Evolutionary conservation across 2,329 filamentous ascomycete genomes (phyloP), one percentile per base, ranked within the genome.

Genomic region (Lachnellula hyalina): DNA sequence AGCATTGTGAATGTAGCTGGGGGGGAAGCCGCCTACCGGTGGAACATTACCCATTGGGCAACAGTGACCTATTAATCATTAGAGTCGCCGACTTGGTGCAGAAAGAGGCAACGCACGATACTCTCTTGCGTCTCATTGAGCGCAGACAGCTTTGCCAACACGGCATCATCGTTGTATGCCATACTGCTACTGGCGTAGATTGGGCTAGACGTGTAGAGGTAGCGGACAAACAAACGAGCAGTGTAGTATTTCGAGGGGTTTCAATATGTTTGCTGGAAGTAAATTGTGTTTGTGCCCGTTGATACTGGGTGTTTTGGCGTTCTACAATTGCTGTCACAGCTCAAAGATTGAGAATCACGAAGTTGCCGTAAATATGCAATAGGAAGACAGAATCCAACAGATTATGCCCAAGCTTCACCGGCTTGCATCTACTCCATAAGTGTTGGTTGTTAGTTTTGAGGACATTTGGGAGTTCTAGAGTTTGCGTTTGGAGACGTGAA

Each of bases 31-130:
- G 61, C 71, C 59, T 84, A 96, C 91, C 91, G 87, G 75, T 99
- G 93, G 71, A 99, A 99, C 87, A 99, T 95, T 59, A 99, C 94
- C 95, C 95, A 99, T 84, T 97, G 93, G 55, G 94, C 91, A 59
- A 96, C 92, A 36, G 90, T 93, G 58, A 96, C 84, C 67, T 68
- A 47, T 2, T 35, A 51, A 47, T 19, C 34, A 40, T 48, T 51
- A 56, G 55, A 14, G 34, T 38, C 11, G 42, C 9, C 11, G 14
- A n/a, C 15, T 2, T 40, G 17, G 19, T 40, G 14, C 5, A 6
- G 32, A 40, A 25, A 15, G 35, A 21, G 12, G 36, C 25, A 40
- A 65, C 67, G 60, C 54, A 68, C 83, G 68, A 99, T 97, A 74
- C 91, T 95, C 71, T 99, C 94, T 71, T 99, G 93, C 11, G 91